Evolutionary conservation across 2,329 filamentous ascomycete species (phyloP).

Genomic region (Phaeosphaeria sp.): DNA sequence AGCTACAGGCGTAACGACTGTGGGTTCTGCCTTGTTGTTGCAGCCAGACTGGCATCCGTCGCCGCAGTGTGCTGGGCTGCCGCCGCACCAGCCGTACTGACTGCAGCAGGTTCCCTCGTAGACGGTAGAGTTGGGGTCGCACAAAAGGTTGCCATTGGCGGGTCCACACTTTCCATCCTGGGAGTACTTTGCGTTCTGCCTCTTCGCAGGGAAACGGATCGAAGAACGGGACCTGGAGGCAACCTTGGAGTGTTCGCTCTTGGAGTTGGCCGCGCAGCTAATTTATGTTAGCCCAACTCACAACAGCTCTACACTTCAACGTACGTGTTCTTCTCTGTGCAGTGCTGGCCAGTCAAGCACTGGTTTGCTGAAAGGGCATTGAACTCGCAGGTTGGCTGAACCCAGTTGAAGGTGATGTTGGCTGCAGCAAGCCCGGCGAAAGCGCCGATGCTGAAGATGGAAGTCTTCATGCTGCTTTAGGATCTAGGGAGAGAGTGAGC

Average conservation of each 20-base stretch:
- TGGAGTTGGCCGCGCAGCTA: conserved; percentile 29
- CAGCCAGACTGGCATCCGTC: conserved; percentile 47
- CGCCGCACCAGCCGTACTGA: conserved; percentile 54
- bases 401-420: conserved; percentile 59
- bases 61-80: conserved; percentile 49
- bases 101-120: conserved; percentile 58
- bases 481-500: background rate
- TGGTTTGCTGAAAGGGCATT: conserved; percentile 18
- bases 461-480: conserved; percentile 34
- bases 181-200: conserved; percentile 43
- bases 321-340: conserved; percentile 44
- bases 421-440: conserved; percentile 49
- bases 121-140: conserved; percentile 53
- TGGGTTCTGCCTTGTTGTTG: conserved; percentile 16
- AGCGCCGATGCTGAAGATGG: conserved; percentile 36
- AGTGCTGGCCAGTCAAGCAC: conserved; percentile 51
- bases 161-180: conserved; percentile 51
- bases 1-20: conserved; percentile 7
- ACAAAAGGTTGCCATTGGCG: conserved; percentile 48
- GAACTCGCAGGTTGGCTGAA: conserved; percentile 53
- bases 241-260: conserved; percentile 34
- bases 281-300: background rate
- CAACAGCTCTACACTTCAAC: conserved; percentile 6
- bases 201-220: conserved; percentile 34
- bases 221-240: conserved; percentile 25